Base-by-base conservation (phyloP, 768 basidiomycete species). In the Zangia roseola region DNA sequence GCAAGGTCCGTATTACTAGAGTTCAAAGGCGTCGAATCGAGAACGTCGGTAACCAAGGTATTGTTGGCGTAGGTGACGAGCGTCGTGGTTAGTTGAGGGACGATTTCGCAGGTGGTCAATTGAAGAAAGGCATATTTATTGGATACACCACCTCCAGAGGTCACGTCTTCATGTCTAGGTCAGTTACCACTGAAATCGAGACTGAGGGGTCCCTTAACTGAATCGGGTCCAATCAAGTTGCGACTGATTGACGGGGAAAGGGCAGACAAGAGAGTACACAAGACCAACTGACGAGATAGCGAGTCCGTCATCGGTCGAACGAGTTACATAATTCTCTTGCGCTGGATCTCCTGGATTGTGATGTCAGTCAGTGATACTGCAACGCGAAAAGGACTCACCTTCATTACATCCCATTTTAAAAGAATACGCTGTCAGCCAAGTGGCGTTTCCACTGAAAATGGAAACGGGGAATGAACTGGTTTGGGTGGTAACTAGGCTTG, bases 241-340 rank as follows among this genome's bases (percentile, higher is more conserved):
- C 20, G 30, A 12, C 19, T 47, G 31, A 16, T 23, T 13, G 10
- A 41, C 10, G n/a, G 48, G 40, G 13, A 30, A 49, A 16, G 45
- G 55, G n/a, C 52, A 56, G 9, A 54, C 40, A n/a, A 56, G 20
- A 26, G 52, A 50, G 8, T 44, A 31, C 16, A 54, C 35, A 25
- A 54, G 17, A 12, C 44, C 49, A 17, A 14, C 46, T 9, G 14
- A 10, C 10, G 19, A 28, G 6, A 30, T 3, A 9, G 28, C 20
- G n/a, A n/a, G n/a, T n/a, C n/a, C n/a, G n/a, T n/a, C n/a, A 20
- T 19, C 28, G 38, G 43, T 45, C 10, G 40, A 17, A 16, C 35
- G 23, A 10, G 48, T 50, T 16, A 50, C 49, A 42, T 50, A 50
- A 19, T 45, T 20, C 17, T 45, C 31, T 2, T 13, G 9, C 9